These are phyloP conservation scores for Populus tremula DNA, from an alignment of 345 rosid genomes.

Conservation along the genomic window DNA sequence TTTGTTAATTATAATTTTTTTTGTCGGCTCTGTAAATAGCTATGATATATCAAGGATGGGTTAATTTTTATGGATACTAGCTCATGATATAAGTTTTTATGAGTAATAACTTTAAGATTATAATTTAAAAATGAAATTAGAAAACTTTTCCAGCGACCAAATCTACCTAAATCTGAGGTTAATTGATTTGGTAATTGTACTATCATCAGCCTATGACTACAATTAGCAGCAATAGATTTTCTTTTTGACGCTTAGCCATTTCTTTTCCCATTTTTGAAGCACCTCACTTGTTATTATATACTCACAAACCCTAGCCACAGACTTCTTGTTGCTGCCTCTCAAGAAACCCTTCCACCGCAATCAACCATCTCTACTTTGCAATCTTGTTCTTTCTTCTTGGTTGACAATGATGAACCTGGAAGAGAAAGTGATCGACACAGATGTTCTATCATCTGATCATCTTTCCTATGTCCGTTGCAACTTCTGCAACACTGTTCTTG, in stretches of 20 bases:
- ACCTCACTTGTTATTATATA: background rate
- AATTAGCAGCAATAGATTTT: conserved; percentile 23
- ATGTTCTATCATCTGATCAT: conserved; percentile 65
- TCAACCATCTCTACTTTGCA: background rate
- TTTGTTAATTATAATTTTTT: no score
- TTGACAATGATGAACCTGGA: conserved; percentile 62
- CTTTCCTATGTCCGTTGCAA: conserved; percentile 97
- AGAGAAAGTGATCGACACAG: conserved; percentile 57
- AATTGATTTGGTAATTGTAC: background rate
- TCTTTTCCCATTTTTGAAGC: conserved; percentile 1
- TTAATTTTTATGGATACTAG: no score
- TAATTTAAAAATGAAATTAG: no score
- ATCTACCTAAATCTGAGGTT: no score
- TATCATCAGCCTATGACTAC: conserved; percentile 2
- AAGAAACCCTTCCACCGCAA: conserved; percentile 22
- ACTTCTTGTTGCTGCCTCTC: background rate
- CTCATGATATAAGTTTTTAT: no score
- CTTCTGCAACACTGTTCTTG: conserved; percentile 98
- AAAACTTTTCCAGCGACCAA: no score
- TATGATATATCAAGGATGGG: no score
- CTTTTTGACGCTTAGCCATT: conserved; percentile 21
- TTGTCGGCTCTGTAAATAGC: no score
- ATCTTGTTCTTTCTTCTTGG: conserved; percentile 7
- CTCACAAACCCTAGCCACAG: conserved; percentile 1
- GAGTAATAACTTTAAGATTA: no score